These are phyloP conservation scores for Blastocystis sp. DNA, from an alignment of 352 stramenopile genomes.

Conservation along the genomic window DNA sequence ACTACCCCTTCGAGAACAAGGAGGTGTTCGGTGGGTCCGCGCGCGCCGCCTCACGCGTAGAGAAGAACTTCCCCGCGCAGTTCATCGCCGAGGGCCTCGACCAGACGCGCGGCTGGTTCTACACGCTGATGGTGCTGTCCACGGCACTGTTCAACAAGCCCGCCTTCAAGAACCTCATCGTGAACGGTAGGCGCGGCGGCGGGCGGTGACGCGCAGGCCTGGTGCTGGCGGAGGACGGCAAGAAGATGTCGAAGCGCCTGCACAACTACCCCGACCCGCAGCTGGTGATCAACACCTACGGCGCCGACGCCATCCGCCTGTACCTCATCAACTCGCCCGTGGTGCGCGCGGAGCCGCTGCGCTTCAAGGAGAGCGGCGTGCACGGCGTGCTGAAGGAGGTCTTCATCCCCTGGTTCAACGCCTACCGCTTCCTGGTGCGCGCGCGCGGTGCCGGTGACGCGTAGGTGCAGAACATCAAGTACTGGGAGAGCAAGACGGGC, in stretches of 20 bases:
- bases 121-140: constrained; percentile 98
- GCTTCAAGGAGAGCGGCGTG: constrained; percentile 92
- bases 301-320: constrained; percentile 93
- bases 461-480: constrained; percentile 84
- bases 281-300: constrained; percentile 90
- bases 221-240: constrained; percentile 93
- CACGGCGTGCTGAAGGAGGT: constrained; percentile 94
- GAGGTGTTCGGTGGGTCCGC: constrained; percentile 73
- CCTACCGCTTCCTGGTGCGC: constrained; percentile 92
- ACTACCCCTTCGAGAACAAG: constrained; percentile 99
- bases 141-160: constrained; percentile 97
- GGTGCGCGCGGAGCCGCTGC: constrained; percentile 94
- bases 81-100: constrained; percentile 99
- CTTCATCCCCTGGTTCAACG: constrained; percentile 98
- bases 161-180: constrained; percentile 98
- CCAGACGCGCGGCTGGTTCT: constrained; percentile 99
- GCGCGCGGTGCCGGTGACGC: too few relatives aligned
- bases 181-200: constrained; percentile 79
- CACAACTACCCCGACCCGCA: constrained; percentile 96
- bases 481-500: constrained; percentile 80
- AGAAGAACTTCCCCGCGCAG: constrained; percentile 92
- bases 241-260: constrained; percentile 99
- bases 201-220: constrained; percentile 75
- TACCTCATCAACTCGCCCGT: constrained; percentile 99
- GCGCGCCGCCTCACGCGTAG: constrained; percentile 76